Conservation (phyloP, 768 basidiomycete genomes). For the Boletus eberwhitei region DNA sequence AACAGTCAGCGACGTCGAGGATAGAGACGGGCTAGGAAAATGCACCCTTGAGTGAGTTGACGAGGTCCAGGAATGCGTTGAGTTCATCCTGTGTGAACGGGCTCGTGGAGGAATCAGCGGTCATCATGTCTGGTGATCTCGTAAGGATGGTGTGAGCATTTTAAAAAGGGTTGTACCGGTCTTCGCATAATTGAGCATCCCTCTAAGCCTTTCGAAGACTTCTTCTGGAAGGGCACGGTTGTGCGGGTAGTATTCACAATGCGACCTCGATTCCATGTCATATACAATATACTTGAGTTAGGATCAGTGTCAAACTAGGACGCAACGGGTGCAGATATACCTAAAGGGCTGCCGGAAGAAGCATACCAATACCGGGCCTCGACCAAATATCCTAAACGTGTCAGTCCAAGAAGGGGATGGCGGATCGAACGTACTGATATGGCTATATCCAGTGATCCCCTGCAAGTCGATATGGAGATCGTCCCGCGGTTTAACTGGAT, state of each 20-base stretch:
- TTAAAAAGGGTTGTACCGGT: slow-evolving; percentile 3
- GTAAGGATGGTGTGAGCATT: neutral
- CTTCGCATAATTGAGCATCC: slow-evolving; percentile 15
- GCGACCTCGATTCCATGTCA: slow-evolving; percentile 11
- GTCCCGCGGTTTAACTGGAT: neutral
- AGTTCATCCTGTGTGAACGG: slow-evolving; percentile 14
- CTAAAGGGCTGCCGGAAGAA: neutral
- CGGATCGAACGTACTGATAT: slow-evolving; percentile 10
- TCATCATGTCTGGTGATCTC: slow-evolving; percentile 7
- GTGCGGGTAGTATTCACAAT: slow-evolving; percentile 17
- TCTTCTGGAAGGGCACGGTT: neutral
- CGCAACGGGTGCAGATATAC: neutral
- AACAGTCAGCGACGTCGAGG: neutral
- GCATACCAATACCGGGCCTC: slow-evolving; percentile 16
- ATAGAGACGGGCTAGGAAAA: neutral
- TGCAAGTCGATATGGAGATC: neutral
- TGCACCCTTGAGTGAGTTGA: slow-evolving; percentile 14
- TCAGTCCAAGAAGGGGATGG: neutral
- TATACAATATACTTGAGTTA: neutral
- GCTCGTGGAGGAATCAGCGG: slow-evolving; percentile 16
- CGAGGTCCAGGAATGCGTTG: slow-evolving; percentile 8
- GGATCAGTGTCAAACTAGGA: neutral
- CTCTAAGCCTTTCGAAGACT: slow-evolving; percentile 9
- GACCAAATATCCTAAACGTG: slow-evolving; percentile 9
- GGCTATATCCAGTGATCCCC: slow-evolving; percentile 1